Evolutionary conservation across 345 rosid genomes (phyloP).

Genomic region (Ceriops decandra): DNA sequence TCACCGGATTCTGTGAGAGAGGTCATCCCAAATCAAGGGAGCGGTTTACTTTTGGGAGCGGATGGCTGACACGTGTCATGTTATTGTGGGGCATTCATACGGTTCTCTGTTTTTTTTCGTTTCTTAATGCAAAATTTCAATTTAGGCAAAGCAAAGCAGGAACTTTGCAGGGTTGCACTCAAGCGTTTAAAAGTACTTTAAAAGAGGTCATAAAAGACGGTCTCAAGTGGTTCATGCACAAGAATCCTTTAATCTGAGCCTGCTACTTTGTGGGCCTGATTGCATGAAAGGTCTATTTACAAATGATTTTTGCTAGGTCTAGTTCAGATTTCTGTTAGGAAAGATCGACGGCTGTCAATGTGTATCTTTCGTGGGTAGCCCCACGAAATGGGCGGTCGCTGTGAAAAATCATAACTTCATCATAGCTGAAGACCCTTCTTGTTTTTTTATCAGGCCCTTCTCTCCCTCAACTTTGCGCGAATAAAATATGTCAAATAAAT

Average conservation of each 20-base stretch:
- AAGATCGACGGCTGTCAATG: slow-evolving; percentile 4
- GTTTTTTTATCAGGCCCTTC: not conserved
- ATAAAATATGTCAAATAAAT: slow-evolving; percentile 41
- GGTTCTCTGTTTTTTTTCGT: not conserved
- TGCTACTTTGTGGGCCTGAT: slow-evolving; percentile 11
- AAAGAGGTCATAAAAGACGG: slow-evolving; percentile 3
- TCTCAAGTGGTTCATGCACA: slow-evolving; percentile 22
- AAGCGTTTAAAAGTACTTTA: slow-evolving; percentile 13
- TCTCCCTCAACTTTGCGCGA: slow-evolving; percentile 14
- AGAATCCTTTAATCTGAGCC: slow-evolving; percentile 9
- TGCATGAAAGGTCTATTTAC: slow-evolving; percentile 4
- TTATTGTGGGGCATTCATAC: slow-evolving; percentile 39
- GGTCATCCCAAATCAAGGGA: not conserved
- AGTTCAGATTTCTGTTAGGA: not conserved
- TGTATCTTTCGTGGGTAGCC: slow-evolving; percentile 1
- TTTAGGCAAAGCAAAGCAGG: slow-evolving; percentile 13
- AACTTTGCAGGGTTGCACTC: slow-evolving; percentile 15
- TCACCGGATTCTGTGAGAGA: not conserved
- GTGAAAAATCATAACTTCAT: slow-evolving; percentile 29
- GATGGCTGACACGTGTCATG: slow-evolving; percentile 44
- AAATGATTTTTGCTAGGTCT: not conserved
- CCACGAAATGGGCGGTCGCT: slow-evolving; percentile 22
- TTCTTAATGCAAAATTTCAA: not conserved
- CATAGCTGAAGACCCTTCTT: slow-evolving; percentile 9
- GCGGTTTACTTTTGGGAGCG: not conserved